Evolutionary conservation across 768 basidiomycete species (phyloP), one percentile per base, ranked within the genome.

Genomic region (Auricularia cornea): DNA sequence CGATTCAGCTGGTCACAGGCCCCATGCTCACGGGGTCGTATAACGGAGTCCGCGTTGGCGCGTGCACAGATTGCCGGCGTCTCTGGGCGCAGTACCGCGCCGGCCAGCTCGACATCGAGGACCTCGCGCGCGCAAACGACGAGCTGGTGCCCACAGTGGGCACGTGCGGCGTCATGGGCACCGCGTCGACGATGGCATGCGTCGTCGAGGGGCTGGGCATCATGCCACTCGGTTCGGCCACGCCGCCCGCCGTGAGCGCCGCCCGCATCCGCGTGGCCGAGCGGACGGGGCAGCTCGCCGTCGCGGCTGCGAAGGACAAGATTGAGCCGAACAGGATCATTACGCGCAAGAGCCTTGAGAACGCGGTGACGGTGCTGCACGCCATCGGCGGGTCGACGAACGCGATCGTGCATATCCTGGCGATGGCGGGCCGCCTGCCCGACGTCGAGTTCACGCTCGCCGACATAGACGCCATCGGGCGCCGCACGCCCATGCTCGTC

Each of bases 101-200:
- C 5, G 70, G 70, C 12, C 62, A 65, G 26, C 63, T 71, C 20
- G 70, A 71, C 60, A 68, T 70, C 30, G 70, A 70, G 61, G 70
- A 71, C 60, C 61, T 71, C 28, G 68, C 48, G 14, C 40, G 59
- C 31, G 70, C 70, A 12, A 70, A 70, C 52, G 62, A 69, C 63
- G 63, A 70, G 60, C 63, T 70, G n/a, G 70, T 70, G 3, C 70
- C 70, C 3, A 64, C 65, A 32, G 62, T 65, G 12, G 70, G 70
- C 69, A 70, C 70, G 18, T 70, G 70, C 59, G 67, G 70, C 29
- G 70, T 70, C 8, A 70, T 70, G 70, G 69, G 68, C 8, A 67
- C 66, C 16, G 70, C 70, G 8, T 71, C 70, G 3, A 71, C 70
- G 8, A 71, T 71, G 70, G 70, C 70, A 3, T 71, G 70, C 59